Evolutionary conservation across 2,329 filamentous ascomycete species (phyloP).

Genomic region (Emmonsiellopsis sp.): DNA sequence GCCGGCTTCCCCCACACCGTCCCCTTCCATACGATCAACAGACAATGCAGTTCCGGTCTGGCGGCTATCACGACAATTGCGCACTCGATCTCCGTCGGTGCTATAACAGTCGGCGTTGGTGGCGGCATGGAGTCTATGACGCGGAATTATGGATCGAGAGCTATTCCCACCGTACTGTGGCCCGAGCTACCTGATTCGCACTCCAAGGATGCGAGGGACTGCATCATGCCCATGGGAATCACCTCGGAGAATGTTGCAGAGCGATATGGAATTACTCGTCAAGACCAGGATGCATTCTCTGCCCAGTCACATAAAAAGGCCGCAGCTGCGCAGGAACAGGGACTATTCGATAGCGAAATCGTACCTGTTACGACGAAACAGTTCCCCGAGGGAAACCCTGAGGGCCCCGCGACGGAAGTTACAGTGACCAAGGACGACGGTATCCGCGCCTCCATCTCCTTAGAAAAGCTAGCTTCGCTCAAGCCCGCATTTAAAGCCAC

Average conservation of each 20-base stretch:
- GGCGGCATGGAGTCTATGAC: slow-evolving; percentile 98
- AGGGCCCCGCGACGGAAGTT: slow-evolving; percentile 49
- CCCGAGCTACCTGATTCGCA: slow-evolving; percentile 57
- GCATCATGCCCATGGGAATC: slow-evolving; percentile 88
- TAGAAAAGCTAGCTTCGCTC: slow-evolving; percentile 65
- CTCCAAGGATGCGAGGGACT: slow-evolving; percentile 66
- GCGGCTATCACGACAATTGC: slow-evolving; percentile 68
- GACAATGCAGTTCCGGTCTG: slow-evolving; percentile 72
- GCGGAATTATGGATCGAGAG: slow-evolving; percentile 71
- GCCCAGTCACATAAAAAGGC: slow-evolving; percentile 66
- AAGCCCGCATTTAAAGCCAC: slow-evolving; percentile 76
- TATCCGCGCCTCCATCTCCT: slow-evolving; percentile 57
- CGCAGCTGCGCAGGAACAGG: slow-evolving; percentile 56
- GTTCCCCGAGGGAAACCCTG: slow-evolving; percentile 53
- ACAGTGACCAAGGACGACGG: slow-evolving; percentile 75
- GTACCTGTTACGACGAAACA: slow-evolving; percentile 67
- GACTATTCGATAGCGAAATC: slow-evolving; percentile 69
- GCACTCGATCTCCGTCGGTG: slow-evolving; percentile 64
- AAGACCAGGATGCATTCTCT: slow-evolving; percentile 77
- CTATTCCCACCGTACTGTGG: slow-evolving; percentile 80
- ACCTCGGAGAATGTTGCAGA: slow-evolving; percentile 82
- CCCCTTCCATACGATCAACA: slow-evolving; percentile 77
- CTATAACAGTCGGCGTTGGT: slow-evolving; percentile 65
- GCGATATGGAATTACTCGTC: slow-evolving; percentile 62
- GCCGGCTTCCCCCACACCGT: slow-evolving; percentile 65